These are phyloP conservation scores for Rhodotorula babjevae DNA, from an alignment of 768 basidiomycete species.

Conservation along the genomic window DNA sequence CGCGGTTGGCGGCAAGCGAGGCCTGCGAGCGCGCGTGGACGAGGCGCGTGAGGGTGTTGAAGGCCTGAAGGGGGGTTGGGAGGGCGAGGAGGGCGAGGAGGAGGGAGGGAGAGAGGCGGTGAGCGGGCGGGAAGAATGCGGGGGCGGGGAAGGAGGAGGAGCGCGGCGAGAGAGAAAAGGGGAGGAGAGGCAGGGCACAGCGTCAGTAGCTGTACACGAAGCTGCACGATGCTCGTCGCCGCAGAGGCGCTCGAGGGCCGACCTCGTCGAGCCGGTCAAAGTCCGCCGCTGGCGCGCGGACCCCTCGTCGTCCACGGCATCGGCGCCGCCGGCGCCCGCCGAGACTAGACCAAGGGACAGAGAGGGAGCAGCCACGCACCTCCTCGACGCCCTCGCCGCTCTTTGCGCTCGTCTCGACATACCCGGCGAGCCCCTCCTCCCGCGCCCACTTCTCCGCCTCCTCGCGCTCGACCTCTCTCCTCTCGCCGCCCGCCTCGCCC, in stretches of 20 bases:
- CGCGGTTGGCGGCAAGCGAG: slow-evolving; percentile 14
- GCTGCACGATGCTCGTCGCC: too few relatives aligned
- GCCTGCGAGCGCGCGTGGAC: slow-evolving; percentile 19
- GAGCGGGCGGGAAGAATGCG: background rate
- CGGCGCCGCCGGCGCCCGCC: too few relatives aligned
- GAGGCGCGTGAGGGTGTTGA: slow-evolving; percentile 26
- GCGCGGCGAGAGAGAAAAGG: too few relatives aligned
- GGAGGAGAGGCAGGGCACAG: too few relatives aligned
- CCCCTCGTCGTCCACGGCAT: too few relatives aligned
- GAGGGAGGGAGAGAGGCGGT: background rate
- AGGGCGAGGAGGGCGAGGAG: too few relatives aligned
- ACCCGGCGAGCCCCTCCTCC: slow-evolving; percentile 37
- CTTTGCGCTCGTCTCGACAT: slow-evolving; percentile 41
- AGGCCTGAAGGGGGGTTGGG: slow-evolving; percentile 9
- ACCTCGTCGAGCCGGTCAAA: too few relatives aligned
- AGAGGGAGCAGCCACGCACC: slow-evolving; percentile 5
- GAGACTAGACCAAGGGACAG: background rate
- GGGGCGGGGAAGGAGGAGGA: too few relatives aligned
- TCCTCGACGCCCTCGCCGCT: slow-evolving; percentile 40
- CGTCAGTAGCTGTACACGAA: too few relatives aligned
- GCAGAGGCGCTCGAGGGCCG: too few relatives aligned
- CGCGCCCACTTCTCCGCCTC: slow-evolving; percentile 34
- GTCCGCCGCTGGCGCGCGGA: too few relatives aligned
- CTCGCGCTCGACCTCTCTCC: slow-evolving; percentile 28
- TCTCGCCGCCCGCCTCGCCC: slow-evolving; percentile 5